A percentile compares a stretch with the other conserved stretches of the same genome.
These are phyloP conservation scores for Ophiostoma himal-ulmi DNA, from an alignment of 2,329 filamentous ascomycete species.

Conservation along the genomic window DNA sequence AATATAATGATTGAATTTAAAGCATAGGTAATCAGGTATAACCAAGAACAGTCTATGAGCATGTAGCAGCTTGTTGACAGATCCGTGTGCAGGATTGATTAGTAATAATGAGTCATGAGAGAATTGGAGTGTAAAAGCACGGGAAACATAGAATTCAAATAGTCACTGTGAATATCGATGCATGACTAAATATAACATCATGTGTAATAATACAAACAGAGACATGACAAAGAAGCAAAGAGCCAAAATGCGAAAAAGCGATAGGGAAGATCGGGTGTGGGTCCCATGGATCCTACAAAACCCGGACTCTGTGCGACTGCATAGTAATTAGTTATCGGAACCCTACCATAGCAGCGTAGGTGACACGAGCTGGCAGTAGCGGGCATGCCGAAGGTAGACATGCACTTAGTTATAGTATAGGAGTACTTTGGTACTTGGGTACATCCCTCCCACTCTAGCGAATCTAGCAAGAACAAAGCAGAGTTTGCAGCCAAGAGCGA, in stretches of 20 bases:
- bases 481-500: conserved; percentile 4
- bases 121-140: no score
- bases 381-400: conserved; percentile 16
- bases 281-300: conserved; percentile 11
- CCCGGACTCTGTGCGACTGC: neutral
- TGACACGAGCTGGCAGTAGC: conserved; percentile 18
- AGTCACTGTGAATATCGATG: neutral
- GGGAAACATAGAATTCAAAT: neutral
- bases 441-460: neutral
- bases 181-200: neutral
- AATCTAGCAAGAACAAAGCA: neutral
- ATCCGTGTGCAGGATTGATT: neutral
- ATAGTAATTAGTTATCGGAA: conserved; percentile 14
- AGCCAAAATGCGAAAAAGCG: neutral
- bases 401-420: neutral
- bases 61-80: neutral
- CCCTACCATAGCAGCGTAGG: conserved; percentile 14
- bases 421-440: neutral
- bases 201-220: neutral
- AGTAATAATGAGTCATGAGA: neutral
- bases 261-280: conserved; percentile 11
- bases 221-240: neutral
- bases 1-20: neutral
- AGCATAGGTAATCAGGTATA: neutral
- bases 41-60: neutral